These are phyloP conservation scores for Salvia miltiorrhiza DNA, from an alignment of 257 asterid species.

Conservation along the genomic window DNA sequence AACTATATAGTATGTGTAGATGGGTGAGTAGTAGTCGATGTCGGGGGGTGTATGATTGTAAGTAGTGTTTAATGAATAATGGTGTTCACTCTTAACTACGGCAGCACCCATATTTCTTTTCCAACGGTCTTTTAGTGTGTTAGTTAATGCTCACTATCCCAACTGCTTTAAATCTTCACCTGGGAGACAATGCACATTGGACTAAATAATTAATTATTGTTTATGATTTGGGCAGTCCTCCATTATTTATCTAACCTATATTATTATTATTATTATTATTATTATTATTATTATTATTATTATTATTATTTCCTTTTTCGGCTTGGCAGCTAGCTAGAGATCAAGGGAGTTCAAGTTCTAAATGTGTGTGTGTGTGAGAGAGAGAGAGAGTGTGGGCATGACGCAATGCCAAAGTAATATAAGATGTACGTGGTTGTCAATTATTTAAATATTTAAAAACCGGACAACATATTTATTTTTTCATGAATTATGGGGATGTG, in stretches of 20 bases:
- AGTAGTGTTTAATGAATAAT: constrained; percentile 22
- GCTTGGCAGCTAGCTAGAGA: not conserved
- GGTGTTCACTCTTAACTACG: constrained; percentile 19
- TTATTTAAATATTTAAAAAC: not conserved
- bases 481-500: not conserved
- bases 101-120: constrained; percentile 8
- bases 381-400: not conserved
- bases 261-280: too few species aligned
- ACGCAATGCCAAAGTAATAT: not conserved
- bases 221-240: not conserved
- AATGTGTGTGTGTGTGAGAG: not conserved
- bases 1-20: constrained; percentile 15
- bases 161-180: constrained; percentile 22
- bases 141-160: constrained; percentile 23
- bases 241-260: not conserved
- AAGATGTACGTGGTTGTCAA: not conserved
- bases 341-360: not conserved
- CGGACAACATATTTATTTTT: not conserved
- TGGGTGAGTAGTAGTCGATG: constrained; percentile 20
- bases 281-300: not conserved
- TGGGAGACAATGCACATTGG: not conserved
- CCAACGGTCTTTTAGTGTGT: constrained; percentile 20
- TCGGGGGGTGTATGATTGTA: constrained; percentile 23
- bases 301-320: not conserved
- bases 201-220: not conserved